Evolutionary conservation across 139 green algal genomes (phyloP), one percentile per base, ranked within the genome.

Genomic region (Chlamydomonas eustigma): DNA sequence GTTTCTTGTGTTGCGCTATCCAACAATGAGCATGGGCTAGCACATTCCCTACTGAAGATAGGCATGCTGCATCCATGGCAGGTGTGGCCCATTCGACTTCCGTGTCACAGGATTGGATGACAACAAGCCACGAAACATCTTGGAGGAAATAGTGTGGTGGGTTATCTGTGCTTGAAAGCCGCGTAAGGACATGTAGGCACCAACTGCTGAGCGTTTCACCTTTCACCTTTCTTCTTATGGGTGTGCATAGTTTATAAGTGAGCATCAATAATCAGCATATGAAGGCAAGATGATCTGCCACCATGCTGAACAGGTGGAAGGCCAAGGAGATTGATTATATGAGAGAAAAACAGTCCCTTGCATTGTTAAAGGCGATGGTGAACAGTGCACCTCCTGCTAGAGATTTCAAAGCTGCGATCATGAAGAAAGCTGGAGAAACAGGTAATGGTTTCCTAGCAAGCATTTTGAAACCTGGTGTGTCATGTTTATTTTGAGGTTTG

Each of bases 131-230:
- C 83, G 82, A 28, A 99, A 98, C 83, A 99, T 98, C 66, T 83
- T 99, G 73, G 96, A 99, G 79, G 96, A 99, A 81, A 99, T 99
- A 73, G 94, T 99, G 18, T 99, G 96, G 94, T 91, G 68, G 39
- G 74, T 58, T n/a, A n/a, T 58, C 44, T 28, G 44, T 58, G 44
- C 44, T 12, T 58, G 44, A 58, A 58, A 58, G n/a, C n/a, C n/a
- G n/a, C n/a, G n/a, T n/a, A n/a, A n/a, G n/a, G n/a, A n/a, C n/a
- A n/a, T n/a, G n/a, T n/a, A n/a, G n/a, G n/a, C n/a, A n/a, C n/a
- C n/a, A n/a, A n/a, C n/a, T n/a, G n/a, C n/a, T n/a, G n/a, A n/a
- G n/a, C n/a, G n/a, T n/a, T n/a, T n/a, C n/a, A n/a, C n/a, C n/a
- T n/a, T n/a, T n/a, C n/a, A n/a, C n/a, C n/a, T n/a, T n/a, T n/a